Evolutionary conservation across 2,329 filamentous ascomycete genomes (phyloP), one percentile per base, ranked within the genome.

Genomic region (Corniculantispora saksenae): DNA sequence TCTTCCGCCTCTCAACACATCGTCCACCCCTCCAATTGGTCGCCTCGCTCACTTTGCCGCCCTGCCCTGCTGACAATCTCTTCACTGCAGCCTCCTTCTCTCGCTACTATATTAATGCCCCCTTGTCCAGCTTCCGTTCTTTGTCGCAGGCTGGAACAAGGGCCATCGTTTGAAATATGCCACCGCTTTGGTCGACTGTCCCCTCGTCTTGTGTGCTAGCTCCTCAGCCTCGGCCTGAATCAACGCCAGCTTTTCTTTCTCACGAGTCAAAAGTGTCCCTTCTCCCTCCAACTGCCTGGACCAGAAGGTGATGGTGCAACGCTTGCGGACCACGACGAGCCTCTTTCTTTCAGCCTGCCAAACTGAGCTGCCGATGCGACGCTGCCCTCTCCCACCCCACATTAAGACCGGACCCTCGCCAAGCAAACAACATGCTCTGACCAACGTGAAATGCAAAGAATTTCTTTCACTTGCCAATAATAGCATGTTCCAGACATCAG

Each of bases 1-100:
- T 10, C 35, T 59, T 10, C 35, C n/a, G n/a, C n/a, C n/a, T n/a
- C n/a, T 59, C 59, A 48, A 53, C 59, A 61, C 59, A 21, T 45
- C 47, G 9, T 43, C 23, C 35, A 32, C 6, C 17, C 15, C 47
- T 61, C 59, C 23, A 21, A 61, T 61, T 61, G 59, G 59, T 13
- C 59, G 32, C 48, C 35, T 21, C 32, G 48, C 32, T 27, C 23
- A 53, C 59, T 61, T 61, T 61, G 59, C 59, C 59, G 35, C 48
- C 59, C 59, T 43, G 59, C 47, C 58, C 19, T 53, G 47, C 32
- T 51, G 32, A 40, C 47, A 15, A 51, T 61, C 29, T 40, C 58
- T 19, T 29, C 48, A 15, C 59, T 7, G 19, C 17, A 17, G 19
- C 21, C n/a, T 13, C 45, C 15, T 48, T 13, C 4, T 29, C 9